Base-by-base conservation (phyloP, 23 red algal species). In the Gracilaria vermiculophylla region DNA sequence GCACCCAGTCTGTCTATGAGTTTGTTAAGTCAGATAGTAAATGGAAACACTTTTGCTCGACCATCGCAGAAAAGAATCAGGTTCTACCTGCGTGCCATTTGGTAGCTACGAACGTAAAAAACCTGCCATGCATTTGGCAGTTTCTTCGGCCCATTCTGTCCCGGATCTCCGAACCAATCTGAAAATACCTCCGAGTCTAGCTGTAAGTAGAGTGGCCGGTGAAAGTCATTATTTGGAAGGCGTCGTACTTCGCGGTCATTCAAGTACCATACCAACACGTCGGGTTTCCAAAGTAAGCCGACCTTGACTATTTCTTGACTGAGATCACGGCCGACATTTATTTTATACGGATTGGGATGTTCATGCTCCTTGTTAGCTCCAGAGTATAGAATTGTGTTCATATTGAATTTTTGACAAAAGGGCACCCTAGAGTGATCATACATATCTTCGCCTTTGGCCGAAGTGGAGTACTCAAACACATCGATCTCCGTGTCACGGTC, bases 111-210 rank as follows among this genome's bases (percentile, higher is more conserved):
- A 33, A 79, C 53, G 24, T 90, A 90, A 53, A 34, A 90, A 20
- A 90, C 37, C 29, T 90, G 36, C 35, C 77, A 90, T 6, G 39
- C 3, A n/a, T 73, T 73, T 25, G 67, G 67, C 5, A 73, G 17
- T 9, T 73, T 72, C 50, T 85, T 71, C 31, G 60, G 62, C 40
- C 73, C 74, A 43, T 62, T 50, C 16, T 72, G 45, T 40, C 32
- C 74, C 16, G 86, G 86, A 5, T 65, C 33, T 0, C 86, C 86
- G 62, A 90, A 90, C 86, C 86, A 80, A 41, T 80, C 69, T 0
- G 86, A 35, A 41, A 90, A 80, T 36, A 60, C 65, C 86, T 90
- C 85, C 16, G 86, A 90, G 16, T 90, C 86, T 5, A 90, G 47
- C 47, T 90, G 74, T 23, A 90, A 35, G 29, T 69, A 58, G 13